phyloP scores from a whole-genome alignment of 2,329 filamentous ascomycete species.

The Fusarium annulatum region DNA sequence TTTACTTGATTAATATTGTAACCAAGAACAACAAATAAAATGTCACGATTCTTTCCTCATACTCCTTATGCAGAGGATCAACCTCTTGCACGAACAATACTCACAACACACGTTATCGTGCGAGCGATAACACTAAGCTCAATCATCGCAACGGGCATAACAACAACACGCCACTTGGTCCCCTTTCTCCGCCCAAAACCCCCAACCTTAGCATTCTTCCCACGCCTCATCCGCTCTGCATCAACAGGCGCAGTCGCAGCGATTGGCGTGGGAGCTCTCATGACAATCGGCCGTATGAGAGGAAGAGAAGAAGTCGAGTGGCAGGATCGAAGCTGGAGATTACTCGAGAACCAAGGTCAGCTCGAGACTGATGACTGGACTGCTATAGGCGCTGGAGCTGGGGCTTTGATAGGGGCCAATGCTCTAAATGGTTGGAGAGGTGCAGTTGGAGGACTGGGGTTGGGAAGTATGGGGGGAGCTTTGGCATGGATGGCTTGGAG shows the following conservation, averaged over 20 bases:
- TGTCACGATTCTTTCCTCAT: slow-evolving; percentile 68
- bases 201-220: slow-evolving; percentile 46
- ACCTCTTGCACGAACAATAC: slow-evolving; percentile 62
- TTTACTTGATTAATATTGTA: background rate
- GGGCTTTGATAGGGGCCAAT: slow-evolving; percentile 49
- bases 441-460: slow-evolving; percentile 56
- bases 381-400: slow-evolving; percentile 55
- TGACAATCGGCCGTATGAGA: slow-evolving; percentile 62
- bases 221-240: slow-evolving; percentile 57
- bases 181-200: slow-evolving; percentile 45
- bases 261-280: slow-evolving; percentile 56
- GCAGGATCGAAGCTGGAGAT: slow-evolving; percentile 71
- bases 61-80: slow-evolving; percentile 72
- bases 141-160: slow-evolving; percentile 57
- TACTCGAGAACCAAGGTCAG: slow-evolving; percentile 69
- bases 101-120: slow-evolving; percentile 68
- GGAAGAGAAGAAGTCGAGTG: slow-evolving; percentile 70
- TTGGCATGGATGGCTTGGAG: slow-evolving; percentile 61
- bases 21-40: slow-evolving; percentile 16
- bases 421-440: slow-evolving; percentile 52
- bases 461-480: slow-evolving; percentile 62
- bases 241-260: slow-evolving; percentile 60
- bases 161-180: slow-evolving; percentile 48
- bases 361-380: slow-evolving; percentile 67
- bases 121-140: slow-evolving; percentile 65